These are phyloP conservation scores for Yarrowia osloensis DNA, from an alignment of 805 yeast genomes.

Conservation along the genomic window DNA sequence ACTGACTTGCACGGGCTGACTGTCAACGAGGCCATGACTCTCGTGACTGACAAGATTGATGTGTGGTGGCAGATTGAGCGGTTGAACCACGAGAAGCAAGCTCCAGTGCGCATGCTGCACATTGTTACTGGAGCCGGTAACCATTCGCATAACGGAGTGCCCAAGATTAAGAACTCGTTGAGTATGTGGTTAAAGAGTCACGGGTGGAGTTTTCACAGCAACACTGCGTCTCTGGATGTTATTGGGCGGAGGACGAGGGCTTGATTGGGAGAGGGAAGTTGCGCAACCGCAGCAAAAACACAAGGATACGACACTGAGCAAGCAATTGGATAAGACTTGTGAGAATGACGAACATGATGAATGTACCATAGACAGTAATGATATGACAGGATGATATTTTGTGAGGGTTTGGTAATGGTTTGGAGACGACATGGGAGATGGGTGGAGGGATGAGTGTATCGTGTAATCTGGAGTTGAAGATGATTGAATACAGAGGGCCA, in stretches of 20 bases:
- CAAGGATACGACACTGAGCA: not conserved
- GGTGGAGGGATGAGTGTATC: too few relatives aligned
- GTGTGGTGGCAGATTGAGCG: slow-evolving; percentile 2
- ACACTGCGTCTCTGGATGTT: slow-evolving; percentile 5
- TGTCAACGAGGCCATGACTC: slow-evolving; percentile 16
- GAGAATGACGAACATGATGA: not conserved
- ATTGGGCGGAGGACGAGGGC: not conserved
- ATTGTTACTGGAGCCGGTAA: slow-evolving; percentile 35
- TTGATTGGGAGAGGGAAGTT: not conserved
- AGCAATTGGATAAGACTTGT: not conserved
- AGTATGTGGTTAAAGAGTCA: slow-evolving; percentile 29
- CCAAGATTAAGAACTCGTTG: slow-evolving; percentile 33
- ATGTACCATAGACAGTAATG: not conserved
- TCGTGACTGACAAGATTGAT: not conserved
- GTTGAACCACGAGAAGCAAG: not conserved
- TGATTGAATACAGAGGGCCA: too few relatives aligned
- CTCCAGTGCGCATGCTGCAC: not conserved
- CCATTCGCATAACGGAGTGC: slow-evolving; percentile 33
- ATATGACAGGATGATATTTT: not conserved
- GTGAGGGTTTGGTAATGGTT: too few relatives aligned
- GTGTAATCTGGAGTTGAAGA: too few relatives aligned
- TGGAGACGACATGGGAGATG: too few relatives aligned
- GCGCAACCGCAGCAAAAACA: too few relatives aligned
- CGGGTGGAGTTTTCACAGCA: slow-evolving; percentile 21
- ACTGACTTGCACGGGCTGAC: slow-evolving; percentile 22